phyloP scores from a whole-genome alignment of 768 basidiomycete species.

The Pulveroboletus sp. region DNA sequence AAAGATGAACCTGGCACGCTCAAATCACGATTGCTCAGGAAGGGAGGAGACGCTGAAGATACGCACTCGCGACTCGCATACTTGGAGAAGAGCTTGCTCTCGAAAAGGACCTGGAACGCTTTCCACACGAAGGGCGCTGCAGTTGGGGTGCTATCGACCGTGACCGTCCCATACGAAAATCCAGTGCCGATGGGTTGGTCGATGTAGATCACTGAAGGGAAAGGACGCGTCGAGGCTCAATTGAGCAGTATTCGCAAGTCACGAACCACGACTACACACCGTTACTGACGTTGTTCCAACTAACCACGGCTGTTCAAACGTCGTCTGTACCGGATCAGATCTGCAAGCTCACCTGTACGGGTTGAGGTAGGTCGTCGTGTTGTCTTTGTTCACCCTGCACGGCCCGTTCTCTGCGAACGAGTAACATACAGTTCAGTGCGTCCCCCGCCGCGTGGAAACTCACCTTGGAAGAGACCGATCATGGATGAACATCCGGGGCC shows the following conservation, averaged over 20 bases:
- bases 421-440: not conserved
- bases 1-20: too few relatives aligned
- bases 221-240: not conserved
- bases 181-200: constrained; percentile 68
- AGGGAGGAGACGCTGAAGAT: too few relatives aligned
- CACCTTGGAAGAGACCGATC: constrained; percentile 65
- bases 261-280: constrained; percentile 37
- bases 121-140: constrained; percentile 59
- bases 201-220: constrained; percentile 57
- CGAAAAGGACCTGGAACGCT: constrained; percentile 61
- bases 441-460: not conserved
- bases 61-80: constrained; percentile 32
- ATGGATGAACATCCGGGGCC: constrained; percentile 61
- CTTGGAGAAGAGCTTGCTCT: constrained; percentile 48
- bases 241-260: not conserved
- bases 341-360: constrained; percentile 54
- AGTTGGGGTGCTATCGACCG: constrained; percentile 47
- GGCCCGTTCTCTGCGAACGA: constrained; percentile 54
- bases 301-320: constrained; percentile 18
- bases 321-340: not conserved
- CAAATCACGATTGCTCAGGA: too few relatives aligned
- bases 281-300: constrained; percentile 69
- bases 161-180: constrained; percentile 55
- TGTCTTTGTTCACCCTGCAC: constrained; percentile 53
- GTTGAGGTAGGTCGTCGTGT: constrained; percentile 51